Evolutionary conservation across 164 flowering plant species (phyloP).

Genomic region (Stephania cephalantha): DNA sequence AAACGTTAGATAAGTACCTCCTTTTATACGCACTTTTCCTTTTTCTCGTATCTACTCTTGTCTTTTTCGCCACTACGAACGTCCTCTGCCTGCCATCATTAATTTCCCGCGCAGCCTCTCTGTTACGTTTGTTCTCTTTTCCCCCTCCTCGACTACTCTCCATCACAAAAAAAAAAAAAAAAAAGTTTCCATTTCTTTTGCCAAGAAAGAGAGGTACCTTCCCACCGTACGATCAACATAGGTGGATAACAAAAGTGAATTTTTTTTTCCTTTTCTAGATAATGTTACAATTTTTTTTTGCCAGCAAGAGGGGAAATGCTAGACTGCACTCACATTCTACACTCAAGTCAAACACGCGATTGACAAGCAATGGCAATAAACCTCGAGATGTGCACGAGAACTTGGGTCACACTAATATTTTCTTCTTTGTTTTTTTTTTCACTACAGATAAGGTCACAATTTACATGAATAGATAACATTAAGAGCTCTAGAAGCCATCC

Average conservation of each 20-base stretch:
- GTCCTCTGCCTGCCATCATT: not conserved
- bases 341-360: too few species aligned
- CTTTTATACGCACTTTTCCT: not conserved
- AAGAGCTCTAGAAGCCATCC: too few species aligned
- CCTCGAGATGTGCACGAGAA: too few species aligned
- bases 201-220: not conserved
- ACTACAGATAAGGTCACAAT: too few species aligned
- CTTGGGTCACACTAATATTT: too few species aligned
- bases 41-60: not conserved
- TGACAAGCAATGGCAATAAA: too few species aligned
- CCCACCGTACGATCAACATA: not conserved
- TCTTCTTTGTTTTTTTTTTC: too few species aligned
- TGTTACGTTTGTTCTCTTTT: not conserved
- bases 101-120: not conserved
- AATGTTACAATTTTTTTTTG: too few species aligned
- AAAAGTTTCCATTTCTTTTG: not conserved
- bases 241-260: not conserved
- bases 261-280: not conserved
- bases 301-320: too few species aligned
- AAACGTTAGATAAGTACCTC: not conserved
- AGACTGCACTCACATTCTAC: too few species aligned
- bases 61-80: not conserved
- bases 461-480: too few species aligned
- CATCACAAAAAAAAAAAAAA: not conserved
- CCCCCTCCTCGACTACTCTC: not conserved